Base-by-base conservation (phyloP, 2,329 filamentous ascomycete genomes). In the Aspergillus aculeatinus region DNA sequence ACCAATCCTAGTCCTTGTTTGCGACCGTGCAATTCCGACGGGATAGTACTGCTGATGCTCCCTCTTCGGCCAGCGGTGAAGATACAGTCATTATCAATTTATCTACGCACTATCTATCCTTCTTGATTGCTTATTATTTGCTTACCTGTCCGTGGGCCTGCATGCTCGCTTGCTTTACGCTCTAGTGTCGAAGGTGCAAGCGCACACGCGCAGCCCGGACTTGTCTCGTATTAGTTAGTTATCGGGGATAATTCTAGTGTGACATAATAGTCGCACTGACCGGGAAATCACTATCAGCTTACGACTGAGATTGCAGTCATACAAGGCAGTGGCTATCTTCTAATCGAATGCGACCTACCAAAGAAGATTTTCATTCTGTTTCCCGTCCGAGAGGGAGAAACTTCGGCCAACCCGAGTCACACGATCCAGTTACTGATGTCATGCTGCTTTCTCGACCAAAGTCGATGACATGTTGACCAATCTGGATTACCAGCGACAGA, bases 371-470 rank as follows among this genome's bases (percentile, higher is more conserved):
- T 10, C 14, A 44, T 44, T 44, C 39, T 44, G 39, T 7, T 44
- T 44, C 39, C 14, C 42, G 48, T 39, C 39, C 42, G 48, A 35
- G 57, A 56, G 59, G 25, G 27, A 47, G 53, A 48, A 48, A 31
- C 42, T 31, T 44, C 39, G 39, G 39, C 14, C 48, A 23, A 42
- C 19, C 47, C 49, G 42, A 59, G 64, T 67, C 65, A 67, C 65
- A 67, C 63, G 64, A 63, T 64, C 55, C 53, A 25, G 21, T 47
- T 44, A 48, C 42, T 55, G 51, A 51, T 60, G 60, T 67, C 65
- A 64, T 60, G 53, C 54, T 47, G n/a, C 42, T 55, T n/a, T 44
- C 27, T 33, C 31, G 39, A 39, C 35, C 19, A 48, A 35, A 44
- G 25, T 55, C 29, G 42, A 55, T 47, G 53, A 47, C 19, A 33